These are phyloP conservation scores for Sporothrix pseudoabietina DNA, from an alignment of 2,329 filamentous ascomycete genomes.

Conservation along the genomic window DNA sequence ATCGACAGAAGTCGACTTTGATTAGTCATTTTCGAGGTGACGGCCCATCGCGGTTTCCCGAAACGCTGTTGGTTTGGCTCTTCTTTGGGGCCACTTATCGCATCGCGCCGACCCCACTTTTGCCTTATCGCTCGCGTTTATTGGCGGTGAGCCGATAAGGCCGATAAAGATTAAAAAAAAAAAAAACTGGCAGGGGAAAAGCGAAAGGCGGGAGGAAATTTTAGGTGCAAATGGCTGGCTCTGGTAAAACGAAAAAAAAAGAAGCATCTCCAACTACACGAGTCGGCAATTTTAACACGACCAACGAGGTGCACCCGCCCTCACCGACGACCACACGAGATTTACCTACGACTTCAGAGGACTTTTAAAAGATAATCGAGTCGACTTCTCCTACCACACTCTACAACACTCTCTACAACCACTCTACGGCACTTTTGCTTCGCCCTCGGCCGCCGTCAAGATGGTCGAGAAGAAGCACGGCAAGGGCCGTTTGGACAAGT, in stretches of 20 bases:
- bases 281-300: not conserved
- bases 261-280: not conserved
- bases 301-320: constrained; percentile 17
- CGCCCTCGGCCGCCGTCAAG: constrained; percentile 58
- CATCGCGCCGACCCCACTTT: constrained; percentile 22
- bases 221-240: not conserved
- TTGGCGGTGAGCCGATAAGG: constrained; percentile 25
- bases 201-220: constrained; percentile 23
- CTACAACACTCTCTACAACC: not conserved
- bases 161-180: constrained; percentile 15
- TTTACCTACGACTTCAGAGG: not conserved
- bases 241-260: constrained; percentile 13
- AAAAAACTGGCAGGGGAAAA: constrained; percentile 26
- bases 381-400: not conserved
- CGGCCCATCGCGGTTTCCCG: constrained; percentile 15
- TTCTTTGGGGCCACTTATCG: not conserved
- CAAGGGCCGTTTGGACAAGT: constrained; percentile 97
- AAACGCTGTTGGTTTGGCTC: constrained; percentile 25
- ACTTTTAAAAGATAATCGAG: not conserved
- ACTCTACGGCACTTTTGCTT: not conserved
- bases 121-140: constrained; percentile 26
- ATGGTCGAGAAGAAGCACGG: constrained; percentile 98
- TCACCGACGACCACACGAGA: not conserved
- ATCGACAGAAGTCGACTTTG: not conserved
- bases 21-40: constrained; percentile 10